These are phyloP conservation scores for Gynostemma pentaphyllum DNA, from an alignment of 306 rosid genomes.

Conservation along the genomic window DNA sequence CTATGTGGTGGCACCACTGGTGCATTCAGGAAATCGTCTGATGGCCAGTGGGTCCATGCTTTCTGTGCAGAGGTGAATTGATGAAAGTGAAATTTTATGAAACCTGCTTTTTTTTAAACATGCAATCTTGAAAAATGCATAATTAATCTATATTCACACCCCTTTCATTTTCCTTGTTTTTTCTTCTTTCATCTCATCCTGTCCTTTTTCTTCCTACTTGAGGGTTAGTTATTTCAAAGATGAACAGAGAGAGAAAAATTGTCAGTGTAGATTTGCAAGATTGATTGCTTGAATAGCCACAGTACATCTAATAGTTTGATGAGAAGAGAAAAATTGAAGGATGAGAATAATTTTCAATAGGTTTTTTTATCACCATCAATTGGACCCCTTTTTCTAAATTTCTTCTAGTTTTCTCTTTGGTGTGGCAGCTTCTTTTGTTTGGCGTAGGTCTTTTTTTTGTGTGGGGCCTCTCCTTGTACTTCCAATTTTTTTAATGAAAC, in stretches of 20 bases:
- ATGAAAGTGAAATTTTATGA: not conserved
- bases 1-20: constrained; percentile 85
- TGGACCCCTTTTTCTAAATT: too few relatives aligned
- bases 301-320: not conserved
- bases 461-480: too few relatives aligned
- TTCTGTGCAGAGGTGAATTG: constrained; percentile 84
- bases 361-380: too few relatives aligned
- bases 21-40: constrained; percentile 83
- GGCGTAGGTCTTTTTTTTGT: too few relatives aligned
- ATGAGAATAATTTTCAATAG: too few relatives aligned
- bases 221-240: not conserved
- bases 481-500: too few relatives aligned
- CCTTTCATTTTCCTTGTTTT: not conserved
- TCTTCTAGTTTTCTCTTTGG: too few relatives aligned
- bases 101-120: not conserved
- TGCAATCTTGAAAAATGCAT: not conserved
- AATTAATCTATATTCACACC: not conserved
- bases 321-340: not conserved
- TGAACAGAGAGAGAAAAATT: not conserved
- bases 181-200: not conserved
- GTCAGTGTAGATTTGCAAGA: not conserved
- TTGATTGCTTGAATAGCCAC: not conserved
- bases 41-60: constrained; percentile 98
- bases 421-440: too few relatives aligned
- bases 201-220: not conserved